These are phyloP conservation scores for Populus nigra DNA, from an alignment of 345 rosid species.

Conservation along the genomic window DNA sequence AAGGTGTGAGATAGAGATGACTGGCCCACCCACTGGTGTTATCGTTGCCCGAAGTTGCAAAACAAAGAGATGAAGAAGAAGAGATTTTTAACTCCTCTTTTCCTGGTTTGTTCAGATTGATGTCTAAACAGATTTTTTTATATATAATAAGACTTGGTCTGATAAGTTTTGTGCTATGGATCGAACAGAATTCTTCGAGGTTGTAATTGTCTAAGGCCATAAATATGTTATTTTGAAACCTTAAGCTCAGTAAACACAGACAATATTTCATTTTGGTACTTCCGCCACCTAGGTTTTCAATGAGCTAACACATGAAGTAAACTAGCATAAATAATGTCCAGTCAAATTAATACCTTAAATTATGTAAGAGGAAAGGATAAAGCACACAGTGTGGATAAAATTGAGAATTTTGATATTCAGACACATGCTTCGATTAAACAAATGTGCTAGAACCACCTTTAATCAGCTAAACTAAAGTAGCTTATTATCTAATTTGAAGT, in stretches of 20 bases:
- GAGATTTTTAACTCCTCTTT: conserved; percentile 1
- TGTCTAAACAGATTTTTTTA: not conserved
- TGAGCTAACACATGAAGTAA: not conserved
- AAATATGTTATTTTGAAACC: conserved; percentile 2
- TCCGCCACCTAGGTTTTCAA: not conserved
- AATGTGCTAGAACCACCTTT: not conserved
- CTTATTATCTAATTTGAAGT: not conserved
- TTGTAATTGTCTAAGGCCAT: not conserved
- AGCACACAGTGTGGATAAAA: not conserved
- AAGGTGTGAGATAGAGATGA: conserved; percentile 62
- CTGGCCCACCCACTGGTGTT: conserved; percentile 75
- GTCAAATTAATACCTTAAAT: not conserved
- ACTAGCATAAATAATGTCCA: not conserved
- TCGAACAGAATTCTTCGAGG: not conserved
- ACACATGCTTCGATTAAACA: not conserved
- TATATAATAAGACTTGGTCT: not conserved
- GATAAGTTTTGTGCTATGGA: not conserved
- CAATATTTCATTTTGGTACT: not conserved
- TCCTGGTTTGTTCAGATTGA: conserved; percentile 15
- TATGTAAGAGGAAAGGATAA: not conserved
- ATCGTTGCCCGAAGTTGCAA: conserved; percentile 58
- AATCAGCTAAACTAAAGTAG: not conserved
- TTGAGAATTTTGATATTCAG: not conserved
- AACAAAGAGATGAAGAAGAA: conserved; percentile 49
- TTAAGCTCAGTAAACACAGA: not conserved